A percentile compares a stretch with the other conserved stretches of the same genome.
Conservation (phyloP, 148 eudicot genomes). For the Rhododendron molle region DNA sequence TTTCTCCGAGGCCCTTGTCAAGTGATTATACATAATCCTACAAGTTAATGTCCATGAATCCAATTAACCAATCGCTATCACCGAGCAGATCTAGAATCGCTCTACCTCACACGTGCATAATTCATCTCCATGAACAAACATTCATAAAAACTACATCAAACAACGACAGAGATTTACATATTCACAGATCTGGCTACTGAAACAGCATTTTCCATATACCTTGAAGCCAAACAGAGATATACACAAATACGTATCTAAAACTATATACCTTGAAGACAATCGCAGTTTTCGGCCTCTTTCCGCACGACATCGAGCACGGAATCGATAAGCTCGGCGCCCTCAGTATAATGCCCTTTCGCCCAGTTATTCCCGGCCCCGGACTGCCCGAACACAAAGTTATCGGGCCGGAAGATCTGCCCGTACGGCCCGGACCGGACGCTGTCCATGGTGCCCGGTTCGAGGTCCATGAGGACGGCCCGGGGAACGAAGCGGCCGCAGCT, state of each 20-base stretch:
- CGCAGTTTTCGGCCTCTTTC: constrained; percentile 45
- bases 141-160: neutral
- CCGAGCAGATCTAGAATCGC: neutral
- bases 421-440: constrained; percentile 41
- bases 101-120: neutral
- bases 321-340: constrained; percentile 48
- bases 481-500: constrained; percentile 49
- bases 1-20: neutral
- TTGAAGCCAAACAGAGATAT: constrained; percentile 19
- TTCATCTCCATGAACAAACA: neutral
- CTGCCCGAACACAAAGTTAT: constrained; percentile 42
- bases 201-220: constrained; percentile 13
- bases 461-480: constrained; percentile 49
- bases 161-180: neutral
- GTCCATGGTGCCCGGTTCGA: constrained; percentile 56
- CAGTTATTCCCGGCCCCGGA: constrained; percentile 47
- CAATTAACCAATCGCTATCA: neutral
- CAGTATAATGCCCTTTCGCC: constrained; percentile 51
- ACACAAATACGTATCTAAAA: no score
- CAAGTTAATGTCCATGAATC: neutral
- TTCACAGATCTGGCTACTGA: neutral
- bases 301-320: constrained; percentile 48
- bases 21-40: neutral
- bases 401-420: constrained; percentile 49
- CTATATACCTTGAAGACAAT: constrained; percentile 35